Evolutionary conservation across 169 alveolate genomes (phyloP).

Genomic region (Plasmodium billcollinsi): DNA sequence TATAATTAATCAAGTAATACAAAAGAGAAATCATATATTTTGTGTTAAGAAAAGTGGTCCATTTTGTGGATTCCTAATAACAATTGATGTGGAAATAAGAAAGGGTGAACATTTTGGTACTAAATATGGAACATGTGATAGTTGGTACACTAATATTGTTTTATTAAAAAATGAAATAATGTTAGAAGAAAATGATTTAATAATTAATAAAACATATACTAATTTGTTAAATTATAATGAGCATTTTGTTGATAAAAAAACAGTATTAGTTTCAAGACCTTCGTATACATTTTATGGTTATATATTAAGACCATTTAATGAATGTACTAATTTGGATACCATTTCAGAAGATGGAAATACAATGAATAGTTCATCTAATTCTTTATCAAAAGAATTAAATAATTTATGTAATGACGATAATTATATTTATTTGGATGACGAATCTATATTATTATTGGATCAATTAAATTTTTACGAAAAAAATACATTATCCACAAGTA

Average conservation of each 20-base stretch:
- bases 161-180: conserved; percentile 81
- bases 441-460: conserved; percentile 43
- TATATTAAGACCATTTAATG: conserved; percentile 28
- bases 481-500: not conserved
- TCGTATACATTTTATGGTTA: conserved; percentile 81
- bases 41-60: conserved; percentile 80
- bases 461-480: conserved; percentile 30
- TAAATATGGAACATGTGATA: conserved; percentile 85
- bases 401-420: not conserved
- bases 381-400: not conserved
- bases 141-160: conserved; percentile 87
- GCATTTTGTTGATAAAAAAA: conserved; percentile 77
- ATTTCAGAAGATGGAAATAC: conserved; percentile 11
- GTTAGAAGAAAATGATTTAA: conserved; percentile 79
- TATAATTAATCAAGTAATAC: conserved; percentile 86
- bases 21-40: conserved; percentile 79
- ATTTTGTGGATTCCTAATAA: conserved; percentile 87
- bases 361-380: not conserved
- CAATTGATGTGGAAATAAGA: conserved; percentile 90
- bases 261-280: conserved; percentile 85
- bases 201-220: conserved; percentile 79
- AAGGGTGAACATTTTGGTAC: conserved; percentile 89
- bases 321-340: not conserved
- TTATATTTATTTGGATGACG: conserved; percentile 48
- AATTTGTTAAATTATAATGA: conserved; percentile 83